These are phyloP conservation scores for Kodamaea kaohsiungensis DNA, from an alignment of 805 yeast genomes.

Conservation along the genomic window DNA sequence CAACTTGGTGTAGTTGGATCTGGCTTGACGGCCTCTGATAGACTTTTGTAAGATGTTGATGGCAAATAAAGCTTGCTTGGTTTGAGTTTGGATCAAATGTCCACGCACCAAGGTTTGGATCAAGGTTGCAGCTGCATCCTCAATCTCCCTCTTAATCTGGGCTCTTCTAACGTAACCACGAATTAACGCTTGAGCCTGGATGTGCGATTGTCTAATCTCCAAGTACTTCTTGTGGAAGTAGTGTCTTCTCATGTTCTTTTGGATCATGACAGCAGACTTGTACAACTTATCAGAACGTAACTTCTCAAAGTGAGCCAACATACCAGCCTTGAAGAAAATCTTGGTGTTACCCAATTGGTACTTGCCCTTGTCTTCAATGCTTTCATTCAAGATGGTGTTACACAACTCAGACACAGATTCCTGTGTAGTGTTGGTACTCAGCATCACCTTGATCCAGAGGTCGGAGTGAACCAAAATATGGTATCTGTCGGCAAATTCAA, in stretches of 20 bases:
- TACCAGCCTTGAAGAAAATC: constrained; percentile 95
- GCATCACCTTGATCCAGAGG: constrained; percentile 62
- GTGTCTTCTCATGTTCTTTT: constrained; percentile 72
- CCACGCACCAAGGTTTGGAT: constrained; percentile 74
- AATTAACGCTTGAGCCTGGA: constrained; percentile 57
- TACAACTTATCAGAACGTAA: constrained; percentile 76
- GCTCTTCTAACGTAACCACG: constrained; percentile 64
- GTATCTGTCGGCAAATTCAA: constrained; percentile 87
- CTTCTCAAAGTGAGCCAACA: constrained; percentile 88
- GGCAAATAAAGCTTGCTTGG: constrained; percentile 34
- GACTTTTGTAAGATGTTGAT: constrained; percentile 47
- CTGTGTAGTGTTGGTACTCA: constrained; percentile 47
- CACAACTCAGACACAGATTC: constrained; percentile 66
- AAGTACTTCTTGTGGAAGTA: constrained; percentile 62
- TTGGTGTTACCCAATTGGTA: constrained; percentile 92
- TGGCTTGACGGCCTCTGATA: constrained; percentile 53
- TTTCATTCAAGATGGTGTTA: constrained; percentile 60
- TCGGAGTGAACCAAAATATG: constrained; percentile 76
- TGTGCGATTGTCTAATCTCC: constrained; percentile 54
- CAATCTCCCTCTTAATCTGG: constrained; percentile 54
- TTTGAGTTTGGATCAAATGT: constrained; percentile 44
- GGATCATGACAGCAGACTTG: constrained; percentile 79
- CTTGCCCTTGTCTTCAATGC: constrained; percentile 65
- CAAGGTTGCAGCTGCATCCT: constrained; percentile 59
- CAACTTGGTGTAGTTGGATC: constrained; percentile 50